Evolutionary conservation across 345 rosid species (phyloP).

Genomic region (Reutealis trisperma): DNA sequence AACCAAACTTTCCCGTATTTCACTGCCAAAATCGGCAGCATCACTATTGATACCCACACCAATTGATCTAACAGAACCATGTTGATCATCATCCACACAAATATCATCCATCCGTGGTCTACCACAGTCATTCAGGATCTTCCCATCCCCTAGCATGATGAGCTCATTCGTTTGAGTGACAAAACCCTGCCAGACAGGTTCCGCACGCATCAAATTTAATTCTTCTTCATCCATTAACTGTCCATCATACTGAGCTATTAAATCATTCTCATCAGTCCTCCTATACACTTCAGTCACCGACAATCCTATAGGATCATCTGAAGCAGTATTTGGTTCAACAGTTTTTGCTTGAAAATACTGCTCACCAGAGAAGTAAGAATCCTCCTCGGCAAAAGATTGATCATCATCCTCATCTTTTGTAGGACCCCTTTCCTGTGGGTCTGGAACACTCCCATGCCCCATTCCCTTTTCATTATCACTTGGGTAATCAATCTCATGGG

Average conservation of each 20-base stretch:
- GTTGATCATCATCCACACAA: constrained; percentile 79
- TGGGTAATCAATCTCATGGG: constrained; percentile 98
- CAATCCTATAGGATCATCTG: constrained; percentile 77
- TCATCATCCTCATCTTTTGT: constrained; percentile 86
- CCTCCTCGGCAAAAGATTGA: constrained; percentile 92
- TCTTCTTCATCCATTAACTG: constrained; percentile 86
- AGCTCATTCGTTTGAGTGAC: constrained; percentile 81
- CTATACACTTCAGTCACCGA: constrained; percentile 67
- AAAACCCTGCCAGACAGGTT: constrained; percentile 98
- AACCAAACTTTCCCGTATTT: constrained; percentile 81
- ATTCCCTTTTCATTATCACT: constrained; percentile 97
- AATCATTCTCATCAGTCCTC: constrained; percentile 59
- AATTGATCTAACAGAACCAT: constrained; percentile 90
- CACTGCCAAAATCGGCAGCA: constrained; percentile 93
- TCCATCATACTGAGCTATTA: constrained; percentile 75
- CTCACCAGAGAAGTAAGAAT: constrained; percentile 94
- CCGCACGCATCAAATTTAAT: constrained; percentile 69
- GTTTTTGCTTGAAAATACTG: constrained; percentile 65
- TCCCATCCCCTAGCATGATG: constrained; percentile 58
- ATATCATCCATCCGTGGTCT: constrained; percentile 56
- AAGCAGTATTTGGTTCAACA: constrained; percentile 56
- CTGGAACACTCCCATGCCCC: constrained; percentile 78
- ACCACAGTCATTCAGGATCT: constrained; percentile 47
- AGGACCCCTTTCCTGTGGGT: constrained; percentile 72
- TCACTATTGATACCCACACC: constrained; percentile 96